Conservation (phyloP, 1,139 yeast species). For the Wickerhamomyces sp. region DNA sequence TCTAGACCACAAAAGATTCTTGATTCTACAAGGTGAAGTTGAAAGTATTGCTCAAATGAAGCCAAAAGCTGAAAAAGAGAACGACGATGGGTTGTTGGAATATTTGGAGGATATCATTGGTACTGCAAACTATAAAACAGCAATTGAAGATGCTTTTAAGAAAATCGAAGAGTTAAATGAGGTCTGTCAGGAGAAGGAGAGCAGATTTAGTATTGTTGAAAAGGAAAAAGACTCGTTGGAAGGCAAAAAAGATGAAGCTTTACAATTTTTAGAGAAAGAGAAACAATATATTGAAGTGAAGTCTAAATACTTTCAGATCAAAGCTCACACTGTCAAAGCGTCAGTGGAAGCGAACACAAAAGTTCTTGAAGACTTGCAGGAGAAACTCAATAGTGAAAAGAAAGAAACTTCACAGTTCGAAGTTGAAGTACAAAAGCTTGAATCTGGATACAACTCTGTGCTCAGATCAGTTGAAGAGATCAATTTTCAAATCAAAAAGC, state of each 20-base stretch:
- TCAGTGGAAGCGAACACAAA: slow-evolving; percentile 36
- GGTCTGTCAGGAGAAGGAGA: slow-evolving; percentile 74
- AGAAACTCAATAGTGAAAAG: slow-evolving; percentile 42
- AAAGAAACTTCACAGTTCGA: slow-evolving; percentile 40
- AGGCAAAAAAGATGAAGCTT: slow-evolving; percentile 62
- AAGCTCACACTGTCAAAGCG: slow-evolving; percentile 36
- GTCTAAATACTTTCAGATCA: slow-evolving; percentile 54
- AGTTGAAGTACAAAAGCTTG: slow-evolving; percentile 36
- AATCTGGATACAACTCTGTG: slow-evolving; percentile 32
- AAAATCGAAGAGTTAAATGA: slow-evolving; percentile 71
- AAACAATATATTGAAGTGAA: slow-evolving; percentile 51
- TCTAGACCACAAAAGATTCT: slow-evolving; percentile 87
- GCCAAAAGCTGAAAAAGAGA: slow-evolving; percentile 88
- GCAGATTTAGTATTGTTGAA: slow-evolving; percentile 72
- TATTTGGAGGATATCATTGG: slow-evolving; percentile 97
- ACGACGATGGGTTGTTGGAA: slow-evolving; percentile 90
- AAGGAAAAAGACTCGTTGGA: slow-evolving; percentile 71
- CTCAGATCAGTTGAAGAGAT: slow-evolving; percentile 30
- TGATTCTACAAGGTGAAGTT: slow-evolving; percentile 96
- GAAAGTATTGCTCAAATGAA: slow-evolving; percentile 99
- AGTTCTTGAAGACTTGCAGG: slow-evolving; percentile 34
- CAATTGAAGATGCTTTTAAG: slow-evolving; percentile 61
- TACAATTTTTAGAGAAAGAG: slow-evolving; percentile 61
- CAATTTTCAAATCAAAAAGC: slow-evolving; percentile 29
- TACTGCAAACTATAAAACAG: slow-evolving; percentile 73